phyloP scores from a whole-genome alignment of 2,329 filamentous ascomycete genomes.

The Curvularia verruculosa region DNA sequence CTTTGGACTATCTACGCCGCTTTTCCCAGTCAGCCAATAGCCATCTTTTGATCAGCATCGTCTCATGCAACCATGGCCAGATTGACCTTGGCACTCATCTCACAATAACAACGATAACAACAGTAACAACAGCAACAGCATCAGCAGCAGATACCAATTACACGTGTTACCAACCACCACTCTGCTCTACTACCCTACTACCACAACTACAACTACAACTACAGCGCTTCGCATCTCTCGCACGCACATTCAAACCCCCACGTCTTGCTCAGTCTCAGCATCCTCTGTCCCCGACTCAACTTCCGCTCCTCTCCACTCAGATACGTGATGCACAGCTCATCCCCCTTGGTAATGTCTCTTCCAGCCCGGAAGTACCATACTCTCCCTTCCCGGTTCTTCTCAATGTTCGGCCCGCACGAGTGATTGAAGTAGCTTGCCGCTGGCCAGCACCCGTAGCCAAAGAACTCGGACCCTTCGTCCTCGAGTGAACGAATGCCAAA shows the following conservation, averaged over 20 bases:
- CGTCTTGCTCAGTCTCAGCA: constrained; percentile 45
- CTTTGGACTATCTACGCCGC: neutral
- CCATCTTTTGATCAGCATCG: neutral
- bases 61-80: neutral
- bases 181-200: too few relatives aligned
- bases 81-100: neutral
- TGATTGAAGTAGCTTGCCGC: constrained; percentile 58
- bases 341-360: constrained; percentile 45
- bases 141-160: neutral
- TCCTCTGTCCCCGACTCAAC: constrained; percentile 46
- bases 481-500: constrained; percentile 55
- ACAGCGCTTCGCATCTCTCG: constrained; percentile 42
- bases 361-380: constrained; percentile 51
- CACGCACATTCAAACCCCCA: constrained; percentile 58
- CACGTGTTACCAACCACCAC: neutral
- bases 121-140: too few relatives aligned
- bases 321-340: constrained; percentile 57
- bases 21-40: constrained; percentile 3
- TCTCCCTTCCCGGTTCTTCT: constrained; percentile 50
- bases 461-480: constrained; percentile 56
- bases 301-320: constrained; percentile 56
- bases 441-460: constrained; percentile 57
- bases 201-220: too few relatives aligned
- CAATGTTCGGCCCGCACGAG: constrained; percentile 53
- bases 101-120: too few relatives aligned